Evolutionary conservation across 2,329 filamentous ascomycete genomes (phyloP), one percentile per base, ranked within the genome.

Genomic region (Fusarium austroafricanum): DNA sequence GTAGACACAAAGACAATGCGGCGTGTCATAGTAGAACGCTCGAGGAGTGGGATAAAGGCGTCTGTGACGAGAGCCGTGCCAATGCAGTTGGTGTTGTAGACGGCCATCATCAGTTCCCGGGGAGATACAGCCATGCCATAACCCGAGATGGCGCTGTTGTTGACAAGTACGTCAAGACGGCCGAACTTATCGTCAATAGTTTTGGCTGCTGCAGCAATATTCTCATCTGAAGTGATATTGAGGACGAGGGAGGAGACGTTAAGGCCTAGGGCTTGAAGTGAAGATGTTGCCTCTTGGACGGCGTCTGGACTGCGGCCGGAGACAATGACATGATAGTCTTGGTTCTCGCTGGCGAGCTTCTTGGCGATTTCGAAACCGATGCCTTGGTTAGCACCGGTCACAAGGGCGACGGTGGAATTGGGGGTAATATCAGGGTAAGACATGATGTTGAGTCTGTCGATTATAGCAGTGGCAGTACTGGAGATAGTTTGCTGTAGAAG

Each of bases 1-100:
- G 64, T 63, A 20, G 67, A 68, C 23, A 71, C 50, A 55, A 71
- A 72, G 53, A 68, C 37, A 52, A 67, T 20, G 10, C 57, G 58
- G 23, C 53, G 57, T 9, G 39, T 64, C 26, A 59, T 33, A 11
- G 6, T 35, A 21, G 67, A 68, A 4, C 51, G 53, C 31, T 61
- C 29, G 10, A 68, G 61, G 28, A 63, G 46, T 4, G 64, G 64
- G n/a, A 59, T 28, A 23, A 60, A 53, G 46, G 57, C 43, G n/a
- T 71, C 55, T 15, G 62, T 68, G 31, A 71, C 44, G 18, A 71
- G 55, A 21, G 53, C 44, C 5, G 68, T 71, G 31, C 63, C 60
- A 15, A 68, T 57, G 39, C 64, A 57, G 31, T 71, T 67, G 37
- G 65, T 65, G 46, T 65, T 53, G 29, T 61, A 65, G 46, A 67